Percentiles rank a stretch among this genome's conserved stretches.
phyloP scores from a whole-genome alignment of 805 yeast genomes.

The Lipomyces mesembrius region DNA sequence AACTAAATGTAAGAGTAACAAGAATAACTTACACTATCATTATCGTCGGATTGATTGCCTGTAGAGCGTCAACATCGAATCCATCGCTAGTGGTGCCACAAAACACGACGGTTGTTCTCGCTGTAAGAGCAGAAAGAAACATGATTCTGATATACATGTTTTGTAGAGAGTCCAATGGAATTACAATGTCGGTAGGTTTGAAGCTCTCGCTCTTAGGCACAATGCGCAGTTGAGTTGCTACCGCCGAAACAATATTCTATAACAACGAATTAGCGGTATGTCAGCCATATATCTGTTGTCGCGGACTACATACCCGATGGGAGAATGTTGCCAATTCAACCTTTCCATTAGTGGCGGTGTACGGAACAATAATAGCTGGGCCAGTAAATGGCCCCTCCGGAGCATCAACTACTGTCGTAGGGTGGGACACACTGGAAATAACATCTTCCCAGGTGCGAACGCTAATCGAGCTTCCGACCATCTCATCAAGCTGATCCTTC shows the following conservation, averaged over 20 bases:
- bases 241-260: slow-evolving; percentile 43
- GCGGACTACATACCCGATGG: slow-evolving; percentile 17
- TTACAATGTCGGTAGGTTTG: slow-evolving; percentile 42
- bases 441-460: slow-evolving; percentile 22
- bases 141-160: slow-evolving; percentile 41
- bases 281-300: background rate
- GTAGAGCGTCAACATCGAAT: slow-evolving; percentile 17
- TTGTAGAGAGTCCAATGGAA: slow-evolving; percentile 42
- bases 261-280: background rate
- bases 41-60: slow-evolving; percentile 18
- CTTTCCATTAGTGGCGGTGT: slow-evolving; percentile 3
- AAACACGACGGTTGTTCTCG: slow-evolving; percentile 37
- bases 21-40: slow-evolving; percentile 18
- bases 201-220: slow-evolving; percentile 44
- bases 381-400: background rate
- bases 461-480: slow-evolving; percentile 9
- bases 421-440: background rate
- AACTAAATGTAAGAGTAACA: background rate
- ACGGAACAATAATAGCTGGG: slow-evolving; percentile 18
- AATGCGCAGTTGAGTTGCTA: slow-evolving; percentile 47
- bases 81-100: slow-evolving; percentile 27
- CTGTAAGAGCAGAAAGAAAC: slow-evolving; percentile 45
- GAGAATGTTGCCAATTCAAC: slow-evolving; percentile 18
- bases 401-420: background rate
- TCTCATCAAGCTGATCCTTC: slow-evolving; percentile 20